Percentiles rank a stretch among this genome's conserved stretches.
Conservation (phyloP, 306 rosid genomes). For the Morella rubra region DNA sequence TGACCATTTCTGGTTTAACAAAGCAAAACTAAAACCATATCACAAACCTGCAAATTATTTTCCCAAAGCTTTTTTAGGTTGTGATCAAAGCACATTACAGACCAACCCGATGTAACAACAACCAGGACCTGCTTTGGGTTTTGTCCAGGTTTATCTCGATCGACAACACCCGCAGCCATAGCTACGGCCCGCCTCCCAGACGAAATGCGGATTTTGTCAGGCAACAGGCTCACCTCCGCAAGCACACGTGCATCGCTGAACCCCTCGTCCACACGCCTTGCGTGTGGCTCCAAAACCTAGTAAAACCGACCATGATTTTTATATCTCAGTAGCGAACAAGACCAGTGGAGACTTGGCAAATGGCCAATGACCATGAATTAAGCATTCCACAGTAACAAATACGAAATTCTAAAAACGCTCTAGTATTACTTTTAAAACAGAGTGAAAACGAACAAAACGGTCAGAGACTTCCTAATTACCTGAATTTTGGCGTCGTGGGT, state of each 20-base stretch:
- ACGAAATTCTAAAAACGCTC: not conserved
- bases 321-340: slow-evolving; percentile 15
- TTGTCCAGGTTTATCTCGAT: slow-evolving; percentile 64
- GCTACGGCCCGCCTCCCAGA: slow-evolving; percentile 95
- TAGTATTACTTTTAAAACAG: not conserved
- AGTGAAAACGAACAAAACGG: not conserved
- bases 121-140: slow-evolving; percentile 80
- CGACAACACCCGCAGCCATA: slow-evolving; percentile 87
- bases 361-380: not conserved
- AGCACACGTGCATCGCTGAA: slow-evolving; percentile 84
- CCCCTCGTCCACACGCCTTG: slow-evolving; percentile 88
- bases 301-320: slow-evolving; percentile 7
- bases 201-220: slow-evolving; percentile 81
- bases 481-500: slow-evolving; percentile 95
- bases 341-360: slow-evolving; percentile 13
- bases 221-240: slow-evolving; percentile 75
- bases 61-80: slow-evolving; percentile 94
- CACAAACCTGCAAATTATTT: slow-evolving; percentile 78
- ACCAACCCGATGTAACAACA: slow-evolving; percentile 96
- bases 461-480: slow-evolving; percentile 39
- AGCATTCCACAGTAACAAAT: not conserved
- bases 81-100: slow-evolving; percentile 94
- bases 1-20: slow-evolving; percentile 4
- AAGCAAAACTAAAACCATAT: not conserved
- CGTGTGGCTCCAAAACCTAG: slow-evolving; percentile 90